Evolutionary conservation across 1,139 yeast genomes (phyloP), one percentile per base, ranked within the genome.

Genomic region (Yamadazyma diospyri): DNA sequence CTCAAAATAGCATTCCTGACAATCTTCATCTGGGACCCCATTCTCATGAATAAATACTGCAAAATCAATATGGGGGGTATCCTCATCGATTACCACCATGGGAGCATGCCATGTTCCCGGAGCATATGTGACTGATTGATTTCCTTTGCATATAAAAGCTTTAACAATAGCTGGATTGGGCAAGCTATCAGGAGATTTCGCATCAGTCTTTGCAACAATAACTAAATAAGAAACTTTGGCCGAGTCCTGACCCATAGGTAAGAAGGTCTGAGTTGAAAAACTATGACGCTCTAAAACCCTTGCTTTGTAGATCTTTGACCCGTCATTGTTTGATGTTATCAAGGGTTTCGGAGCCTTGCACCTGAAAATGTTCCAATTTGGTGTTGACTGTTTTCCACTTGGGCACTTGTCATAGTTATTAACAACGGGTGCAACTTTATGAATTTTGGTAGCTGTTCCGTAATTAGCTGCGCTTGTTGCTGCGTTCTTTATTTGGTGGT

Each of bases 281-380:
- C 96, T 96, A 52, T 89, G 97, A 57, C 95, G 73, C 53, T 89
- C 97, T 21, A 89, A 66, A 2, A 88, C 95, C 42, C 72, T 81
- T 17, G 86, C 62, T 2, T 59, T 51, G 52, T 86, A 87, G 0
- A 43, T 42, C 23, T 56, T 53, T 18, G 45, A 43, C 3, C 45
- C 43, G 1, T 48, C 50, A 4, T 35, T 45, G 20, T 26, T 32
- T 27, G 42, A 36, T 6, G 54, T 50, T 36, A 83, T 69, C 37
- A 82, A 61, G 44, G 79, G 83, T 26, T 54, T 61, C 2, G 94
- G 94, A 3, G 89, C 86, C 5, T 79, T 72, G 46, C 95, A 85
- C 37, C 95, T 63, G 56, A 88, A 89, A 25, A 89, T 70, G 54
- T 88, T 86, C 83, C 88, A 80, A 46, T 84, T 81, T 4, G 94